Evolutionary conservation across 352 stramenopile species (phyloP), one percentile per base, ranked within the genome.

Genomic region (Hyaloperonospora arabidopsidis): DNA sequence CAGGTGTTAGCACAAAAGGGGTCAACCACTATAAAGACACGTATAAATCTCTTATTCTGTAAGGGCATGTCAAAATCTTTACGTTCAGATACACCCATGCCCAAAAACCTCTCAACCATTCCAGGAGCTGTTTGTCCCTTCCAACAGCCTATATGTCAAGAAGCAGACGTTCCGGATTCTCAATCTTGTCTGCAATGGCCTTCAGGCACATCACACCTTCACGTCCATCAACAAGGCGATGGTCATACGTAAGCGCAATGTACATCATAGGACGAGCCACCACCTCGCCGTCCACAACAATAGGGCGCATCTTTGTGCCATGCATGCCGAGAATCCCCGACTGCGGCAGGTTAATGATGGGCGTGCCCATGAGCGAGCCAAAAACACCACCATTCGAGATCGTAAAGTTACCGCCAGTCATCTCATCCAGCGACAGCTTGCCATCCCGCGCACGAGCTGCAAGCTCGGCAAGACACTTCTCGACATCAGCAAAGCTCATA

Each of bases 241-340:
- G 97, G 84, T 99, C 97, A 75, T 99, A 99, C 50, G 96, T 99
- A 48, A 99, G 84, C 39, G 97, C 97, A 43, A 99, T 74, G 78
- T 99, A 99, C 96, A 99, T 99, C 95, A 99, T 99, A 25, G 97
- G 97, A 40, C 96, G 72, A 8, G 95, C 93, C 23, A 98, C 93
- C 46, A 99, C 88, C 68, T 98, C 76, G 36, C 38, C 38, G 15
- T 93, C 83, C 41, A 84, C 75, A 23, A 98, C 96, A 0, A 98
- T 93, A 11, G 95, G 81, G 45, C 96, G 81, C 87, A 98, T 97
- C 79, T 99, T 98, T 45, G 95, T 99, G 18, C 87, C 95, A 75
- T 99, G 97, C 97, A 99, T 99, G 61, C 97, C 97, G 44, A 99
- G 86, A 70, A 99, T 98, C 48, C 93, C 97, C 23, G 83, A 96